phyloP scores from a whole-genome alignment of 108 stramenopile species.

The Phaeodactylum tricornutum region DNA sequence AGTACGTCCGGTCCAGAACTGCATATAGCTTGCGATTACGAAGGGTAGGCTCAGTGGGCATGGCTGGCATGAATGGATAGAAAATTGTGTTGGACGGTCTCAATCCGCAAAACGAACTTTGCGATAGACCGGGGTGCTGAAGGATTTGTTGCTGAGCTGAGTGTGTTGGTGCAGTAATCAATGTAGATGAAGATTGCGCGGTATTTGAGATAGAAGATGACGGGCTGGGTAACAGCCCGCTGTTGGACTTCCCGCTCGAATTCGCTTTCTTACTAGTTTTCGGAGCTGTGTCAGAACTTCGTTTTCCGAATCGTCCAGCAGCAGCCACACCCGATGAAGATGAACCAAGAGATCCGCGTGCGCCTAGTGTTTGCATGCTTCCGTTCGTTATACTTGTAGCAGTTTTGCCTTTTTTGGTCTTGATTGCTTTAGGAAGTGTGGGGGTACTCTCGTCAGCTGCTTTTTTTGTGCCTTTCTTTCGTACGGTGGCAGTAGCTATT shows the following conservation, averaged over 20 bases:
- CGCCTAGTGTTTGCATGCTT: too few species aligned
- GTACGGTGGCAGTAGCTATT: too few species aligned
- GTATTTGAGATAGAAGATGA: too few species aligned
- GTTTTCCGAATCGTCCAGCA: constrained; percentile 13
- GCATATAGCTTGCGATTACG: constrained; percentile 34
- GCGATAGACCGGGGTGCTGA: constrained; percentile 13
- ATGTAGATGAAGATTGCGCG: too few species aligned
- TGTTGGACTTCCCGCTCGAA: too few species aligned
- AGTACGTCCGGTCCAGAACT: constrained; percentile 21
- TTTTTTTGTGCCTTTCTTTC: neutral
- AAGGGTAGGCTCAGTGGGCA: constrained; percentile 29
- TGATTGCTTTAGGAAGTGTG: neutral
- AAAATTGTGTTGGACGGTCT: constrained; percentile 22
- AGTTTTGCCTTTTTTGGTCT: neutral
- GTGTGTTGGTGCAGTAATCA: too few species aligned
- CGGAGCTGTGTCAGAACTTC: neutral
- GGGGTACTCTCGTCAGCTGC: neutral
- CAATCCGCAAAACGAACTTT: constrained; percentile 18
- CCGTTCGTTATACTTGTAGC: too few species aligned
- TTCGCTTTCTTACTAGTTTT: too few species aligned
- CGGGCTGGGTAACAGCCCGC: too few species aligned
- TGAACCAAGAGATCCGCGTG: too few species aligned
- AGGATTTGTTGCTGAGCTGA: too few species aligned
- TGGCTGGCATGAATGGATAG: constrained; percentile 38
- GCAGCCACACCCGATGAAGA: too few species aligned